Percentiles rank a stretch among this genome's conserved stretches.
Conservation (phyloP, 2,329 filamentous ascomycete genomes). For the Xylariaceae sp. region DNA sequence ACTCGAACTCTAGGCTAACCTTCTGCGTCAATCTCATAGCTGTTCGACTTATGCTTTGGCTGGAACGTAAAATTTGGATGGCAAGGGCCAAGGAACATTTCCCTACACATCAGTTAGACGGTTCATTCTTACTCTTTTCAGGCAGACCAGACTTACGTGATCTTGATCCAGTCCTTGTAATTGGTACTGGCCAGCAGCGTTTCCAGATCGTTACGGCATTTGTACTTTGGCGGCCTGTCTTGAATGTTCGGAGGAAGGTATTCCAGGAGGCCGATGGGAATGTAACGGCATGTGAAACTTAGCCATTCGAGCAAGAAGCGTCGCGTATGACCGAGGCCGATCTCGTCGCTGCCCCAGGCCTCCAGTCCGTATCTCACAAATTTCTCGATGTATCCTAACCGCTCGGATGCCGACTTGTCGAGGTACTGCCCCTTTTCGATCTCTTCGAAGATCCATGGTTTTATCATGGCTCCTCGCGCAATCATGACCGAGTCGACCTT, state of each 20-base stretch:
- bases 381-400: slow-evolving; percentile 78
- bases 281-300: slow-evolving; percentile 87
- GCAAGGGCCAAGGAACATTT: slow-evolving; percentile 94
- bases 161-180: slow-evolving; percentile 98
- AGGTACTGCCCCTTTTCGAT: slow-evolving; percentile 88
- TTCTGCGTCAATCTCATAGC: slow-evolving; percentile 76
- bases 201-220: slow-evolving; percentile 83
- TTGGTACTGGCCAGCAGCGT: slow-evolving; percentile 86
- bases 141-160: slow-evolving; percentile 60
- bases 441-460: slow-evolving; percentile 98
- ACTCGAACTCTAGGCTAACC: too few species aligned
- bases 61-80: slow-evolving; percentile 89
- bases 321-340: slow-evolving; percentile 83
- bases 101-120: slow-evolving; percentile 46
- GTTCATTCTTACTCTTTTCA: not conserved
- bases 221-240: slow-evolving; percentile 79
- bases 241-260: slow-evolving; percentile 82
- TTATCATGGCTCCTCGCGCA: slow-evolving; percentile 90
- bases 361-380: slow-evolving; percentile 88
- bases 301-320: slow-evolving; percentile 94
- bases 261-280: slow-evolving; percentile 84
- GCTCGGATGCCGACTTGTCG: slow-evolving; percentile 87
- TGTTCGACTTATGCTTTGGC: slow-evolving; percentile 95
- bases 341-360: slow-evolving; percentile 92
- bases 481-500: slow-evolving; percentile 94